These are phyloP conservation scores for Neurospora cerealis DNA, from an alignment of 495 filamentous ascomycete genomes.

Conservation along the genomic window DNA sequence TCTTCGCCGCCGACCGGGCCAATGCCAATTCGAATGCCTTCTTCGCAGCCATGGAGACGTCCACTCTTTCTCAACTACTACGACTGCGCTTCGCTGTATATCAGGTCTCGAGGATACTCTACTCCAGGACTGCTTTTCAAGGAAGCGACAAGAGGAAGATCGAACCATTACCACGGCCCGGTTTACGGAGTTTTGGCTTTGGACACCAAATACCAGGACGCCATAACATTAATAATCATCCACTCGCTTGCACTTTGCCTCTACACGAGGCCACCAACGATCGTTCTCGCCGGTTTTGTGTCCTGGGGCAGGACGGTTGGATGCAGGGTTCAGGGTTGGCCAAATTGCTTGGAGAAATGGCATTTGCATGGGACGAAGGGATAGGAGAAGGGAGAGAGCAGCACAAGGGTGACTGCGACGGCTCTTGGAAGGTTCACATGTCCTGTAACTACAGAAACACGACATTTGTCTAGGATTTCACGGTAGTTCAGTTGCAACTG, in stretches of 20 bases:
- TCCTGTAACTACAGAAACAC: background rate
- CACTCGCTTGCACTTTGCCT: background rate
- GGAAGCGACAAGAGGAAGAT: background rate
- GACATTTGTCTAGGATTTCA: background rate
- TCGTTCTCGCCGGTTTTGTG: background rate
- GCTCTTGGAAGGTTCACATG: background rate
- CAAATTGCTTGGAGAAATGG: background rate
- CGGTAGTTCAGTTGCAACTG: background rate
- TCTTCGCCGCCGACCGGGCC: background rate
- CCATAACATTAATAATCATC: background rate
- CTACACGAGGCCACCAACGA: background rate
- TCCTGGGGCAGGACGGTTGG: background rate
- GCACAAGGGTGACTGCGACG: background rate
- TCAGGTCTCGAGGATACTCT: background rate
- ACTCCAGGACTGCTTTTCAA: background rate
- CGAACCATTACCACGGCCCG: background rate
- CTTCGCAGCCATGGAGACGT: background rate
- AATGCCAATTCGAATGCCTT: background rate
- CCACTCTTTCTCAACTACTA: background rate
- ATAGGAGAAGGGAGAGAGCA: background rate
- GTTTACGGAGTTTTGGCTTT: background rate
- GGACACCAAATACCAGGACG: background rate
- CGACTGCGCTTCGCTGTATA: background rate
- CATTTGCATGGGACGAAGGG: background rate
- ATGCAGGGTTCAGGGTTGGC: background rate